phyloP scores from a whole-genome alignment of 768 basidiomycete genomes.

The Candolleomyces aberdarensis region DNA sequence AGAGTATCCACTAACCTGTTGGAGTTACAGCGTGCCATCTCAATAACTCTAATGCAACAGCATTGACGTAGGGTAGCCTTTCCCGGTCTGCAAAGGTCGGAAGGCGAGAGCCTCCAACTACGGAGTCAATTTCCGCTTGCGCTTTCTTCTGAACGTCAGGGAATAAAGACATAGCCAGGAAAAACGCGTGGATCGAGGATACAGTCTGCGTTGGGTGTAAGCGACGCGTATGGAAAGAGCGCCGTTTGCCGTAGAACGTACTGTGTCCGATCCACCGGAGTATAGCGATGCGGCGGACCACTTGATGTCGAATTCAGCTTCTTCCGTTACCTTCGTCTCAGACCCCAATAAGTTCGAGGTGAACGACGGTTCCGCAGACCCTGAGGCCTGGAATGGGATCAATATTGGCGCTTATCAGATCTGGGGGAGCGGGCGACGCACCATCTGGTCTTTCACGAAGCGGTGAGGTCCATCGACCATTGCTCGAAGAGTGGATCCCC shows the following conservation, averaged over 20 bases:
- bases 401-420: background rate
- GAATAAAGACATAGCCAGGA: conserved; percentile 37
- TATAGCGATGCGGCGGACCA: conserved; percentile 48
- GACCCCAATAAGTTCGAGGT: conserved; percentile 28
- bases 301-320: conserved; percentile 37
- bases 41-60: conserved; percentile 34
- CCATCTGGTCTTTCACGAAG: conserved; percentile 44
- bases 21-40: conserved; percentile 33
- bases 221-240: background rate
- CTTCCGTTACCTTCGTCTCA: conserved; percentile 23
- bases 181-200: conserved; percentile 34
- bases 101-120: conserved; percentile 38
- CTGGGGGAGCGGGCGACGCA: conserved; percentile 16
- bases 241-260: conserved; percentile 13
- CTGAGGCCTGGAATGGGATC: conserved; percentile 18
- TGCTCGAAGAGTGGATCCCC: conserved; percentile 37
- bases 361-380: conserved; percentile 32
- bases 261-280: conserved; percentile 42
- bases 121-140: conserved; percentile 41
- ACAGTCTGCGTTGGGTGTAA: conserved; percentile 28
- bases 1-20: conserved; percentile 20
- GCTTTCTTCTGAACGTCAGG: conserved; percentile 37
- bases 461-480: conserved; percentile 46
- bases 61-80: conserved; percentile 39
- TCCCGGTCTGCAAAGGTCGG: conserved; percentile 37